A percentile compares a stretch with the other conserved stretches of the same genome.
Evolutionary conservation across 257 asterid genomes (phyloP).

Genomic region (Misopates orontium): DNA sequence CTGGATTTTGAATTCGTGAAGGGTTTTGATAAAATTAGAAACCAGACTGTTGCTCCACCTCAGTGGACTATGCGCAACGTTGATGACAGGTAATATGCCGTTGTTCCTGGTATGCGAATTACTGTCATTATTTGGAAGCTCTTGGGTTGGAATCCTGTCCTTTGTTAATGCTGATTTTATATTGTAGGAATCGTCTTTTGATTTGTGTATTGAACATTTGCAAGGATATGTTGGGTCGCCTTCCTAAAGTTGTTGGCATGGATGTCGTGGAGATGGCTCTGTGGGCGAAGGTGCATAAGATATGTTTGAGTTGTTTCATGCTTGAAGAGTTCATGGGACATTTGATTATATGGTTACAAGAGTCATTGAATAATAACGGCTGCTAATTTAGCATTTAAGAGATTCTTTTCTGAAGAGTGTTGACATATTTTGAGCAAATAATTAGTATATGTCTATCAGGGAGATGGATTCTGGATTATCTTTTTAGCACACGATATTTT

Average conservation of each 20-base stretch:
- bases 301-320: conserved; percentile 15
- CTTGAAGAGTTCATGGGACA: background rate
- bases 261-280: conserved; percentile 99
- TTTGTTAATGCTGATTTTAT: conserved; percentile 22
- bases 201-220: conserved; percentile 80
- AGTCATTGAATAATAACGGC: conserved; percentile 12
- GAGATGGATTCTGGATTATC: background rate
- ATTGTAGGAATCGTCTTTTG: conserved; percentile 78
- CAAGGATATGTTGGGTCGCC: conserved; percentile 77
- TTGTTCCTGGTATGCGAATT: conserved; percentile 8
- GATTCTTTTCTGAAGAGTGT: conserved; percentile 1
- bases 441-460: conserved; percentile 6
- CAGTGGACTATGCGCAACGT: conserved; percentile 99
- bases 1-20: conserved; percentile 37
- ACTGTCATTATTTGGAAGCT: conserved; percentile 16
- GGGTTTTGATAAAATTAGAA: conserved; percentile 98
- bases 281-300: conserved; percentile 89
- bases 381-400: conserved; percentile 10
- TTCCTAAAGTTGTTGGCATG: conserved; percentile 95
- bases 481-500: background rate
- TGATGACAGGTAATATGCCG: conserved; percentile 73
- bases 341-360: background rate
- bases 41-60: conserved; percentile 93
- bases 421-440: background rate
- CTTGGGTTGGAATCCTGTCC: conserved; percentile 17